These are phyloP conservation scores for Malania oleifera DNA, from an alignment of 164 flowering plant genomes.

Conservation along the genomic window DNA sequence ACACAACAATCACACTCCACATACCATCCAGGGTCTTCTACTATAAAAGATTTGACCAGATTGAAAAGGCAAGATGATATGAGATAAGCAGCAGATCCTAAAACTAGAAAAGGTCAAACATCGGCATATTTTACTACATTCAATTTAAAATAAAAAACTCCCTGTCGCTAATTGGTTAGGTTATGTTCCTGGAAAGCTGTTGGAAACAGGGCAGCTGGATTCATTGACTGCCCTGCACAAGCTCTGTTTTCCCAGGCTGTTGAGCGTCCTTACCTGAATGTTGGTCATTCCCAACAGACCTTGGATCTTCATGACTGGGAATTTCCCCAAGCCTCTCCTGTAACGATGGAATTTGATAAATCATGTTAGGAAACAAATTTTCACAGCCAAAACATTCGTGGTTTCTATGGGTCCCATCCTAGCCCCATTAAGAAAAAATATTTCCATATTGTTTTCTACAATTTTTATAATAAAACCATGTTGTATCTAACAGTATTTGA, in stretches of 20 bases:
- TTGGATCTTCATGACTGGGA: constrained; percentile 47
- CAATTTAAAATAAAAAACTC: constrained; percentile 25
- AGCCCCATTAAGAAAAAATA: too few relatives aligned
- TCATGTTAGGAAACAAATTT: neutral
- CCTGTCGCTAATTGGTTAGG: constrained; percentile 46
- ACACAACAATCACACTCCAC: constrained; percentile 18
- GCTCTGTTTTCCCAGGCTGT: constrained; percentile 35
- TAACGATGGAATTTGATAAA: constrained; percentile 10
- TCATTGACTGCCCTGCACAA: constrained; percentile 31
- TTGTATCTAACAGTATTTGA: too few relatives aligned
- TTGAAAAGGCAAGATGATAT: constrained; percentile 14
- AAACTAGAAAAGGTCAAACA: constrained; percentile 35
- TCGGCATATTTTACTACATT: constrained; percentile 24
- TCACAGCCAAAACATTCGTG: too few relatives aligned
- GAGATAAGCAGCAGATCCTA: constrained; percentile 18
- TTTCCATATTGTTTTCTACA: too few relatives aligned
- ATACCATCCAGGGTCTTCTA: constrained; percentile 16
- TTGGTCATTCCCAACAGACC: constrained; percentile 36
- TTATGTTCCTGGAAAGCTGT: constrained; percentile 28
- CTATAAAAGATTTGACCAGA: constrained; percentile 17
- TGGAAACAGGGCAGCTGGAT: constrained; percentile 7
- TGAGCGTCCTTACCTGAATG: constrained; percentile 28
- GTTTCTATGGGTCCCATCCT: too few relatives aligned
- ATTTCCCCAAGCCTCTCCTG: constrained; percentile 79
- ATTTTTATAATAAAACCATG: too few relatives aligned